phyloP scores from a whole-genome alignment of 2,329 filamentous ascomycete species.

The Lachnellula cervina region DNA sequence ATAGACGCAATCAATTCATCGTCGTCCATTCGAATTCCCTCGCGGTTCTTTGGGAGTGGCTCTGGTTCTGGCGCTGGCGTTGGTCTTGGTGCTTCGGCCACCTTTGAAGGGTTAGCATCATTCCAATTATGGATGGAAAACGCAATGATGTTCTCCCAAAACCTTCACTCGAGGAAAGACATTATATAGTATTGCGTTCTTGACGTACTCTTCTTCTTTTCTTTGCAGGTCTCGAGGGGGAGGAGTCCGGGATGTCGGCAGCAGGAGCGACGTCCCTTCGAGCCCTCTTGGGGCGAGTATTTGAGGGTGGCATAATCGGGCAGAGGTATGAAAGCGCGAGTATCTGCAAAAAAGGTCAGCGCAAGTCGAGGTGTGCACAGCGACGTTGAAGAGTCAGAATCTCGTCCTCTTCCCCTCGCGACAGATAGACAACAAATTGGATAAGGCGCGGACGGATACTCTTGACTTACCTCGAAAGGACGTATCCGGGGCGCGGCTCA shows the following conservation, averaged over 20 bases:
- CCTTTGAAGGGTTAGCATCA: conserved; percentile 11
- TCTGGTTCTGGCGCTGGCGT: conserved; percentile 31
- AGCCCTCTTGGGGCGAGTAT: conserved; percentile 35
- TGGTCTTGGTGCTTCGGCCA: conserved; percentile 33
- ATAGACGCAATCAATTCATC: conserved; percentile 40
- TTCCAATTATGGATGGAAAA: background rate
- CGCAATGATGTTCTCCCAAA: background rate
- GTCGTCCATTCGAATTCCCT: conserved; percentile 38
- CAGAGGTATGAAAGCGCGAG: background rate
- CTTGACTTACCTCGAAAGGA: background rate
- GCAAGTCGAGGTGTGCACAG: background rate
- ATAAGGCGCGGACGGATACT: background rate
- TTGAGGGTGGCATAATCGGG: conserved; percentile 36
- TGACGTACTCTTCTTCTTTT: conserved; percentile 55
- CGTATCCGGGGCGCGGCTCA: background rate
- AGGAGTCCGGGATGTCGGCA: conserved; percentile 38
- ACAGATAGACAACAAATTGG: background rate
- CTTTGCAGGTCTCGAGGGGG: conserved; percentile 58
- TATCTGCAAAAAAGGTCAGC: background rate
- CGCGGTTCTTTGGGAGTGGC: conserved; percentile 38
- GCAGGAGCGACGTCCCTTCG: conserved; percentile 31
- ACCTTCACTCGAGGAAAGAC: background rate
- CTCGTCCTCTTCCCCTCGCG: background rate
- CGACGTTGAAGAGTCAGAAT: background rate
- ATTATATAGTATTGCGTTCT: background rate